Evolutionary conservation across 805 yeast species (phyloP), one percentile per base, ranked within the genome.

Genomic region (Naumovozyma baii): DNA sequence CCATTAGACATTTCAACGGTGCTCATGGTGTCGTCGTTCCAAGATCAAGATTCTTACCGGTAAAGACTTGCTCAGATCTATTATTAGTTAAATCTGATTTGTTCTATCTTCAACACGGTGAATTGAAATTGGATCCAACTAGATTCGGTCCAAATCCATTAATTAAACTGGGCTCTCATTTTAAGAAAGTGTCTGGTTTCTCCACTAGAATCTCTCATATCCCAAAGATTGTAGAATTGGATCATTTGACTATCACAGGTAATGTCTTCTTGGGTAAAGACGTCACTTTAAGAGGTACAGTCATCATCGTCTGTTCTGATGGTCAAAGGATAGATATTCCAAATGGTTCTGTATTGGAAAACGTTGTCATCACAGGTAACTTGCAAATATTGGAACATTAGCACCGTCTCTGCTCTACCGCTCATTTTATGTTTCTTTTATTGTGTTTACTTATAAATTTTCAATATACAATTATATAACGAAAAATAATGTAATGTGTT

Each of bases 21-120:
- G 96, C 96, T 22, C 95, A 86, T 57, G 98, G 98, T 68, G 94
- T 92, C 53, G 95, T 87, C 55, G 98, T 92, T 30, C 97, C 98
- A 66, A 85, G 98, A 71, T 76, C 95, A 32, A 80, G 98, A 62
- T 92, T 92, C 75, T 74, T 92, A 68, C 98, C 98, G 13, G 98
- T 92, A 54, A 92, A 92, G 73, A 92, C 98, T 15, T 86, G 92
- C 64, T 87, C 96, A 5, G 98, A 92, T 64, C 69, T 92, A 65
- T 69, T 92, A 54, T 74, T 92, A 57, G 98, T 92, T 49, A 92
- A 92, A 68, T 87, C 96, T 8, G 97, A 92, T 63, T 73, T 92
- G 58, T 92, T 90, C 72, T 75, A 72, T 59, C 72, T 92, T 62
- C 84, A 82, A 61, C 96, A 87, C 59, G 97, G 98, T 60, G 81